Evolutionary conservation across 164 flowering plant species (phyloP).

Genomic region (Annona cherimola): DNA sequence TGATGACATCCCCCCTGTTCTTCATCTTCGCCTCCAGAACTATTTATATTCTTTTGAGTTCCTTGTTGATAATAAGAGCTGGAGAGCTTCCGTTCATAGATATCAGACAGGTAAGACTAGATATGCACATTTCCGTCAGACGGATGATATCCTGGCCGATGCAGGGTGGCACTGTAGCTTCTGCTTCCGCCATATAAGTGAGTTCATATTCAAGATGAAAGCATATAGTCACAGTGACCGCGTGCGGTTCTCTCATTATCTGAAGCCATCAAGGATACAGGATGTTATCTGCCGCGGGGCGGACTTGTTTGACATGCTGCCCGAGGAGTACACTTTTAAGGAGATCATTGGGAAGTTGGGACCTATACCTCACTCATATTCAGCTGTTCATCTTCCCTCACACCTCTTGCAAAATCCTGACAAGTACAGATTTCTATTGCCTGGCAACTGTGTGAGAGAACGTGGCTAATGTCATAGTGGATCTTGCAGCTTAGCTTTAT

Average conservation of each 20-base stretch:
- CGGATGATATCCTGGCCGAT: conserved; percentile 62
- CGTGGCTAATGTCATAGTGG: conserved; percentile 32
- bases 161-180: conserved; percentile 98
- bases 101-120: conserved; percentile 69
- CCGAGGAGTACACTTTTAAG: conserved; percentile 86
- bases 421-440: conserved; percentile 67
- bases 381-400: conserved; percentile 84
- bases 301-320: conserved; percentile 86
- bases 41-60: conserved; percentile 87
- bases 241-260: conserved; percentile 64
- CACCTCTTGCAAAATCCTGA: conserved; percentile 61
- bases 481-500: background rate
- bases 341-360: conserved; percentile 86
- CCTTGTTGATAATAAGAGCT: conserved; percentile 52
- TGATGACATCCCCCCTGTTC: conserved; percentile 68
- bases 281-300: conserved; percentile 70
- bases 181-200: conserved; percentile 77
- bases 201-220: conserved; percentile 88
- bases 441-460: conserved; percentile 74
- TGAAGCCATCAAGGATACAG: conserved; percentile 68
- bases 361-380: conserved; percentile 68
- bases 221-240: conserved; percentile 90
- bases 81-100: conserved; percentile 84
- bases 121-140: conserved; percentile 80
- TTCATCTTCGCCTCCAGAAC: conserved; percentile 71